These are phyloP conservation scores for Pichia sp. DNA, from an alignment of 1,139 yeast species.

Conservation along the genomic window DNA sequence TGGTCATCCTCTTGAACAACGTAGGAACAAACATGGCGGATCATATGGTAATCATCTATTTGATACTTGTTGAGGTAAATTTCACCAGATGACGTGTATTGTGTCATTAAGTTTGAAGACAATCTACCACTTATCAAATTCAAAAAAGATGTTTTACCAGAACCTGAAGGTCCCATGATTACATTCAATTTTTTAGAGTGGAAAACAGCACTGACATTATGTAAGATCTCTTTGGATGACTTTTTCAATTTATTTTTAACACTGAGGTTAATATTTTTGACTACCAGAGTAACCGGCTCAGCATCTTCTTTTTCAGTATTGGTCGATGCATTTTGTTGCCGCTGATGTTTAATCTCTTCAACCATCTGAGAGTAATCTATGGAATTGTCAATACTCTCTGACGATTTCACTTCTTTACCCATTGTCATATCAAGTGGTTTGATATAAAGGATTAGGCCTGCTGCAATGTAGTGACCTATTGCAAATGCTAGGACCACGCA, in stretches of 20 bases:
- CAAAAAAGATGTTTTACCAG: slow-evolving; percentile 75
- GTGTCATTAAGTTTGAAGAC: slow-evolving; percentile 40
- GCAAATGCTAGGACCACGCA: slow-evolving; percentile 58
- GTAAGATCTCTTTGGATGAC: slow-evolving; percentile 38
- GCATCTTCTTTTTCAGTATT: neutral
- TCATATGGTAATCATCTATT: slow-evolving; percentile 27
- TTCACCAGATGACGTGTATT: slow-evolving; percentile 35
- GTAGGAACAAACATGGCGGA: slow-evolving; percentile 58
- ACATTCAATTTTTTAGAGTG: slow-evolving; percentile 67
- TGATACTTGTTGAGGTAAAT: slow-evolving; percentile 40
- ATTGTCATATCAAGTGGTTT: slow-evolving; percentile 52
- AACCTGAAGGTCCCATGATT: slow-evolving; percentile 86
- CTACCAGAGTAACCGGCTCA: slow-evolving; percentile 15
- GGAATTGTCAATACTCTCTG: slow-evolving; percentile 15
- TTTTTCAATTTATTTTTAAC: slow-evolving; percentile 22
- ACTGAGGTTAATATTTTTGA: slow-evolving; percentile 22
- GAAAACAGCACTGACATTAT: slow-evolving; percentile 54
- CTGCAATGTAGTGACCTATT: slow-evolving; percentile 48
- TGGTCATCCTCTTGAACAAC: slow-evolving; percentile 80
- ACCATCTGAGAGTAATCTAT: slow-evolving; percentile 10
- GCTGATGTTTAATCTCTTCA: neutral
- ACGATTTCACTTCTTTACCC: slow-evolving; percentile 36
- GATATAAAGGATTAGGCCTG: slow-evolving; percentile 43
- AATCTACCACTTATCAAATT: slow-evolving; percentile 64
- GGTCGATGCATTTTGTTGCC: neutral